phyloP scores from a whole-genome alignment of 192 early-diverging fungal genomes.

The Cladochytrium replicatum region DNA sequence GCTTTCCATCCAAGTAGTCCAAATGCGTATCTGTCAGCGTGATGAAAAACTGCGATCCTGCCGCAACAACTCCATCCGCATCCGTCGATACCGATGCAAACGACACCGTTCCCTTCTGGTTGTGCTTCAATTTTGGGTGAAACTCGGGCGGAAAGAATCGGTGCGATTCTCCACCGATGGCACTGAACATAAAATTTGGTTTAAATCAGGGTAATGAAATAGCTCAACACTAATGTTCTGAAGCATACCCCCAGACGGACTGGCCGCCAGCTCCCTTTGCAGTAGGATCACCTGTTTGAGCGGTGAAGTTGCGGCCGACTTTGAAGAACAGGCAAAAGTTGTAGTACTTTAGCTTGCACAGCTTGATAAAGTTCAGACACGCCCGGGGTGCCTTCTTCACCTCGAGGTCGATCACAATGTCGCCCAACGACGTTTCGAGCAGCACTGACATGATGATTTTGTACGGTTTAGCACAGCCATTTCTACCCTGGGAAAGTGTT shows the following conservation, averaged over 20 bases:
- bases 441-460: conserved; percentile 54
- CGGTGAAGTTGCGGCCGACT: conserved; percentile 71
- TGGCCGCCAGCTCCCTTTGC: conserved; percentile 63
- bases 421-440: conserved; percentile 82
- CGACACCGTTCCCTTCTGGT: conserved; percentile 62
- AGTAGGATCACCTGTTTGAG: conserved; percentile 63
- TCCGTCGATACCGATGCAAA: conserved; percentile 44
- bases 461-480: too few relatives aligned
- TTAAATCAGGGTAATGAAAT: too few relatives aligned
- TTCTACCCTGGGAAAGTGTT: too few relatives aligned
- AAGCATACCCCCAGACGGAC: conserved; percentile 52
- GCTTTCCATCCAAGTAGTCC: conserved; percentile 74
- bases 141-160: conserved; percentile 71
- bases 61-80: conserved; percentile 23
- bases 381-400: conserved; percentile 59
- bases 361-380: conserved; percentile 72
- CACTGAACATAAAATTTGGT: conserved; percentile 7
- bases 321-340: conserved; percentile 76
- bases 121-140: conserved; percentile 70
- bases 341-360: conserved; percentile 83
- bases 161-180: conserved; percentile 43
- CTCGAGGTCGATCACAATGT: conserved; percentile 81
- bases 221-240: neutral
- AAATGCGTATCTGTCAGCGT: conserved; percentile 57
- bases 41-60: conserved; percentile 83